Base-by-base conservation (phyloP, 208 protist species). In the Entamoeba nuttalli region DNA sequence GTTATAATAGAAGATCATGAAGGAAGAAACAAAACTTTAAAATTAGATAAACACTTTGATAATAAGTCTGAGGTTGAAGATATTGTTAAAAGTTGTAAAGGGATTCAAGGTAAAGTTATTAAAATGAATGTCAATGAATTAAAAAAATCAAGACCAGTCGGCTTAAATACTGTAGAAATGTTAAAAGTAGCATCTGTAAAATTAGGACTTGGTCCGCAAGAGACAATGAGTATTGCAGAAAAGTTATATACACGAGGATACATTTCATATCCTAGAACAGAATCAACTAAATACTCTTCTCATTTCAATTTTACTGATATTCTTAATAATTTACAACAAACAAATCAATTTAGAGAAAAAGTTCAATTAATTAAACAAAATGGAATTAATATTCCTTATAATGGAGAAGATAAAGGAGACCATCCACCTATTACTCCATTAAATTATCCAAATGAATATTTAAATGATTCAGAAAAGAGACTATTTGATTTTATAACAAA, bases 221-320 rank as follows among this genome's bases (percentile, higher is more conserved):
- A 98, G 71, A 97, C 98, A n/a, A 99, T 99, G 98, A 97, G 97
- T 73, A 96, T 98, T 30, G 98, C 98, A n/a, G 98, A 99, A 96
- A 96, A 97, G 51, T 95, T 99, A 57, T 98, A 97, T 94, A 94
- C 96, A 41, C 15, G 15, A 5, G 97, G 97, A 4, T 97, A 94
- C 94, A 96, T 97, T 48, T 97, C 98, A 2, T 99, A 99, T 96
- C 98, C 98, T 2, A 97, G 98, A n/a, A 99, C 98, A 14, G 98
- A 99, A 96, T 98, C 97, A 25, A 98, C 98, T 14, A 97, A 97
- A 30, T 99, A 98, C 96, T 98, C 98, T n/a, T 94, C 96, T 0
- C 97, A 96, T 51, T 99, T 99, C 95, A 97, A 99, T 95, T 96
- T 98, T 15, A 94, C 52, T 7, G 97, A 53, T 51, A 30, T 95